Percentiles rank a stretch among this genome's conserved stretches.
Conservation (phyloP, 441 rosid species). For the Mallotus repandus region DNA sequence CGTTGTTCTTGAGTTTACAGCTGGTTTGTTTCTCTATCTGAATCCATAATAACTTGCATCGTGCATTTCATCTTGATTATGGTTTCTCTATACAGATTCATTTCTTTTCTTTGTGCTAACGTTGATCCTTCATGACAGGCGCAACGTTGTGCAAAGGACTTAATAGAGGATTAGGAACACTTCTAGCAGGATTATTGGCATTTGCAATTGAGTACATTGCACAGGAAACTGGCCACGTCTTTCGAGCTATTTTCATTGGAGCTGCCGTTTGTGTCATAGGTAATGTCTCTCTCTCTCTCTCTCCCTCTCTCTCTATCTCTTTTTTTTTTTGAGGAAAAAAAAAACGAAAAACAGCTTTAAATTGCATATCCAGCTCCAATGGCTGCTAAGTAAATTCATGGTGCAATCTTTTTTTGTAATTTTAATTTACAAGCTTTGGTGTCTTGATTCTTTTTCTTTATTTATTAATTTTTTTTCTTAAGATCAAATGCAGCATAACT, state of each 20-base stretch:
- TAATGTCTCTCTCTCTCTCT: too few species aligned
- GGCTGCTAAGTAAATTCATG: too few species aligned
- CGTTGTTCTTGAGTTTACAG: slow-evolving; percentile 85
- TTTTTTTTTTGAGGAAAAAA: too few species aligned
- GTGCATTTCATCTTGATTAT: neutral
- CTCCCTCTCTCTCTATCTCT: too few species aligned
- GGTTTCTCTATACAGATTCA: neutral
- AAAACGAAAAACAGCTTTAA: too few species aligned
- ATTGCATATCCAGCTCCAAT: too few species aligned
- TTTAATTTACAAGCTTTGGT: neutral
- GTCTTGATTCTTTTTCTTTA: neutral
- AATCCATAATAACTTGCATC: neutral
- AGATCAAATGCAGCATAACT: too few species aligned
- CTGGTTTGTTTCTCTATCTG: slow-evolving; percentile 38
- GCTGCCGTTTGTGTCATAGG: slow-evolving; percentile 65
- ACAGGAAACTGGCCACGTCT: slow-evolving; percentile 45
- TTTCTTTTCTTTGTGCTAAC: neutral
- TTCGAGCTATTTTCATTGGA: slow-evolving; percentile 72
- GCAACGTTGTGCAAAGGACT: slow-evolving; percentile 89
- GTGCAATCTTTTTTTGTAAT: too few species aligned
- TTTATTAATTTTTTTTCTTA: too few species aligned
- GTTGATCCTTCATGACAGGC: slow-evolving; percentile 31
- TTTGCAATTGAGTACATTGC: slow-evolving; percentile 62
- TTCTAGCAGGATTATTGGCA: slow-evolving; percentile 73
- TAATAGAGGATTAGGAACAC: slow-evolving; percentile 79